Evolutionary conservation across 1,139 yeast genomes (phyloP), one percentile per base, ranked within the genome.

Genomic region (Pichia sp.): DNA sequence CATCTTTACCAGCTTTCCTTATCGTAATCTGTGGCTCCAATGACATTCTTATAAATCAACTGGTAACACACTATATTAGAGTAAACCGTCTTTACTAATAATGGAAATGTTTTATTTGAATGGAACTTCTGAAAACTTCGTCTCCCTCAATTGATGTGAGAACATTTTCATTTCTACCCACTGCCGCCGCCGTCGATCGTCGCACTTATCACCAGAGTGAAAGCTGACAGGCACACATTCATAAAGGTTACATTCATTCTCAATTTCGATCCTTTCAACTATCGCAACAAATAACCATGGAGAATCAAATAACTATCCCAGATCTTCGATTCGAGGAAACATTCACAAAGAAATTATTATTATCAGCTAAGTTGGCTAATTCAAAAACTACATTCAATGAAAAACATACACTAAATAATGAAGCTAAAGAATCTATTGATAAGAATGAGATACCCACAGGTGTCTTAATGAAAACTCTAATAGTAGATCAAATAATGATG

Each of bases 21-120:
- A 91, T 91, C 39, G 93, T 88, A 48, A 91, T 84, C 51, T 84
- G 80, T 20, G 96, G 95, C 37, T 77, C 84, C 41, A 38, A 41
- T 1, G 49, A 44, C 49, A 44, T 46, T 4, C 18, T 11, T 12
- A 14, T 6, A n/a, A n/a, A n/a, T n/a, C n/a, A n/a, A n/a, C n/a
- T n/a, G n/a, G n/a, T n/a, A n/a, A n/a, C n/a, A n/a, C n/a, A n/a
- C n/a, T n/a, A n/a, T n/a, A n/a, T n/a, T n/a, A n/a, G n/a, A n/a
- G n/a, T n/a, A 22, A 22, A 22, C 24, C 24, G 24, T 8, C 24
- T 22, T 8, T 30, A 19, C 33, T 30, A 14, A 6, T n/a, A n/a
- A n/a, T n/a, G n/a, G n/a, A n/a, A n/a, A n/a, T n/a, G n/a, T n/a
- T n/a, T n/a, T n/a, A 18, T 30, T 18, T 11, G 14, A 20, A n/a